Percentiles rank a stretch among this genome's conserved stretches.
Conservation (phyloP, 352 stramenopile genomes). For the Phytopythium litorale region DNA sequence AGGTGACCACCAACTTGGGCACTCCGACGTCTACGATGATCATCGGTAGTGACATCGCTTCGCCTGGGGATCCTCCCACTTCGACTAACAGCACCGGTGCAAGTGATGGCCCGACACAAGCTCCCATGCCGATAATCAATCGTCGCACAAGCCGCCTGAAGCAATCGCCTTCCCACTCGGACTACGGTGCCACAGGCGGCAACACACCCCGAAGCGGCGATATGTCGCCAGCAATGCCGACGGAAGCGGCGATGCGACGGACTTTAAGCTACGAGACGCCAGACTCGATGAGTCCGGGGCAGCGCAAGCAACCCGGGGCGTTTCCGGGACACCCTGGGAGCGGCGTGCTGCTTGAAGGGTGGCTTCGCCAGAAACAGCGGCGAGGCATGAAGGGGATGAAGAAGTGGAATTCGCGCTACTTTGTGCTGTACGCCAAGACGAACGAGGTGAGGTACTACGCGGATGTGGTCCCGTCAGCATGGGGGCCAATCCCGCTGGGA, state of each 20-base stretch:
- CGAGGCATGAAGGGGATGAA: slow-evolving; percentile 77
- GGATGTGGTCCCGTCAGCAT: slow-evolving; percentile 74
- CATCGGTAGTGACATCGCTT: not conserved
- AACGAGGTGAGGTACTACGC: slow-evolving; percentile 81
- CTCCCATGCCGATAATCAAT: slow-evolving; percentile 28
- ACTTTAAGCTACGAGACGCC: slow-evolving; percentile 18
- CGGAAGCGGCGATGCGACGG: slow-evolving; percentile 11
- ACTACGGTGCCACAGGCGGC: slow-evolving; percentile 17
- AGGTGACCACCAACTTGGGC: slow-evolving; percentile 8
- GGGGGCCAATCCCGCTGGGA: slow-evolving; percentile 65
- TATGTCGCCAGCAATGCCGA: slow-evolving; percentile 10
- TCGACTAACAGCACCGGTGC: not conserved
- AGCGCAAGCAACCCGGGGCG: slow-evolving; percentile 48
- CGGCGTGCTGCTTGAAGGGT: slow-evolving; percentile 74
- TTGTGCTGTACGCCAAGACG: slow-evolving; percentile 68
- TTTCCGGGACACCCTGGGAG: slow-evolving; percentile 50
- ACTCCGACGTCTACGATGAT: not conserved
- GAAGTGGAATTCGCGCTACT: slow-evolving; percentile 84
- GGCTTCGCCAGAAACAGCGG: slow-evolving; percentile 78
- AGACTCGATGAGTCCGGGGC: slow-evolving; percentile 31
- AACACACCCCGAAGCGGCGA: slow-evolving; percentile 16
- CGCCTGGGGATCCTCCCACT: not conserved
- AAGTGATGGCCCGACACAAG: not conserved
- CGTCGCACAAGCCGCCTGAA: slow-evolving; percentile 47
- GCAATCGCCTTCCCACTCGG: slow-evolving; percentile 36